Percentiles rank a stretch among this genome's conserved stretches.
Evolutionary conservation across 2,329 filamentous ascomycete genomes (phyloP).

Genomic region (Monosporascus sp.): DNA sequence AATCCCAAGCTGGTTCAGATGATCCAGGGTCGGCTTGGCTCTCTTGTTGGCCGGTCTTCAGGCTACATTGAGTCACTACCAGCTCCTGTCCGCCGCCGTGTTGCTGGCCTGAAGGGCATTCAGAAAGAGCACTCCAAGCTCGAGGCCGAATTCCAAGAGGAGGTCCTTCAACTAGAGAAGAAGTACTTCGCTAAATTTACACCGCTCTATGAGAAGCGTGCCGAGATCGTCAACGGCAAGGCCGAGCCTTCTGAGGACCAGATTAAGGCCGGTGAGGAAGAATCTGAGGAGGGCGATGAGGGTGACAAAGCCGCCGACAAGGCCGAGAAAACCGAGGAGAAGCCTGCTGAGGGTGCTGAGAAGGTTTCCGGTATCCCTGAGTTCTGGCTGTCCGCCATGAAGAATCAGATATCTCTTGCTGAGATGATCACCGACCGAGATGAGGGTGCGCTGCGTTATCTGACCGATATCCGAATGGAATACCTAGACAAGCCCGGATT

Average conservation of each 20-base stretch:
- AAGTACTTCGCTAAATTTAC: constrained; percentile 99
- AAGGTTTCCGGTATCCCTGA: constrained; percentile 81
- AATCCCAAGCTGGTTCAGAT: constrained; percentile 93
- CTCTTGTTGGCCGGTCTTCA: constrained; percentile 89
- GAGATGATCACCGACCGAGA: constrained; percentile 99
- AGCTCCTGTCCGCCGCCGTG: constrained; percentile 80
- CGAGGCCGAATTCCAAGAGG: constrained; percentile 97
- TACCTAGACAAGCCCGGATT: constrained; percentile 98
- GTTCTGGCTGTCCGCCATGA: constrained; percentile 99
- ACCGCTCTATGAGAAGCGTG: constrained; percentile 91
- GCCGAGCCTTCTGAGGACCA: constrained; percentile 83
- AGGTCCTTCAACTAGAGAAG: constrained; percentile 97
- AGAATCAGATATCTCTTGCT: constrained; percentile 94
- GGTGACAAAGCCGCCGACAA: constrained; percentile 50
- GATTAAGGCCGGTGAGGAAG: constrained; percentile 78
- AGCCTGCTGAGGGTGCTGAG: constrained; percentile 44
- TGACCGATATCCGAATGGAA: constrained; percentile 96
- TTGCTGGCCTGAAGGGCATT: constrained; percentile 92
- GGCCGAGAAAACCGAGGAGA: constrained; percentile 52
- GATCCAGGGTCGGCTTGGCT: constrained; percentile 95
- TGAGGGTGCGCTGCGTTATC: constrained; percentile 83
- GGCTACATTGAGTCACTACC: constrained; percentile 98
- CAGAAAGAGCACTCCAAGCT: constrained; percentile 99
- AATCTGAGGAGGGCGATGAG: constrained; percentile 59
- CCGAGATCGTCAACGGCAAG: constrained; percentile 83